These are phyloP conservation scores for Dactylellina leptospora DNA, from an alignment of 2,329 filamentous ascomycete genomes.

Conservation along the genomic window DNA sequence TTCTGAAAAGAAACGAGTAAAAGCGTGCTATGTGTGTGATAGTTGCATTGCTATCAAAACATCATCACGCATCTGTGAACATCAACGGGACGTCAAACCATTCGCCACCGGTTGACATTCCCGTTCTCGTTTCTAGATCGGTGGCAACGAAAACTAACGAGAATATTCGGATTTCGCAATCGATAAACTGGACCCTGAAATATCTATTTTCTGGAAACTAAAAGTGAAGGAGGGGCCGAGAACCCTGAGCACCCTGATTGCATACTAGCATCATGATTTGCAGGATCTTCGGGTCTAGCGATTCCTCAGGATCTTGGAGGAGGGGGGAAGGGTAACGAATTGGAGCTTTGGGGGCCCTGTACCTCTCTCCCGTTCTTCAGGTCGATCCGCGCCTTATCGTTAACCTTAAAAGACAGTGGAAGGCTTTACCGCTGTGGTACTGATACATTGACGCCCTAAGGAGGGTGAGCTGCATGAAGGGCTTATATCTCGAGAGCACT, in stretches of 20 bases:
- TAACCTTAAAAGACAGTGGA: constrained; percentile 33
- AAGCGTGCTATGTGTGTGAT: constrained; percentile 27
- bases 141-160: constrained; percentile 32
- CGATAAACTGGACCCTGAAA: constrained; percentile 42
- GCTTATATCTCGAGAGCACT: constrained; percentile 22
- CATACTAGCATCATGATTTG: constrained; percentile 48
- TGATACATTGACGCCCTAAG: not conserved
- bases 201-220: not conserved
- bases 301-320: not conserved
- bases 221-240: not conserved
- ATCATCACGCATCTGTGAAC: constrained; percentile 44
- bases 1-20: not conserved
- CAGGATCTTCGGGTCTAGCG: constrained; percentile 38
- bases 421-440: not conserved
- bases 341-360: constrained; percentile 27
- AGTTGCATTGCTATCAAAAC: not conserved
- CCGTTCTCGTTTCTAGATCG: constrained; percentile 15
- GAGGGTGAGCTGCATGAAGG: constrained; percentile 30
- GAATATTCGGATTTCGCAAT: constrained; percentile 11
- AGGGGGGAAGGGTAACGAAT: constrained; percentile 3
- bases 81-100: constrained; percentile 23
- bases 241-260: constrained; percentile 33
- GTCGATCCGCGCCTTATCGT: constrained; percentile 44
- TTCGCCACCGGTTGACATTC: constrained; percentile 35
- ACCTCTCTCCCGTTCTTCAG: constrained; percentile 35